Conservation (phyloP, 768 basidiomycete genomes). For the Chalciporus piperatus region DNA sequence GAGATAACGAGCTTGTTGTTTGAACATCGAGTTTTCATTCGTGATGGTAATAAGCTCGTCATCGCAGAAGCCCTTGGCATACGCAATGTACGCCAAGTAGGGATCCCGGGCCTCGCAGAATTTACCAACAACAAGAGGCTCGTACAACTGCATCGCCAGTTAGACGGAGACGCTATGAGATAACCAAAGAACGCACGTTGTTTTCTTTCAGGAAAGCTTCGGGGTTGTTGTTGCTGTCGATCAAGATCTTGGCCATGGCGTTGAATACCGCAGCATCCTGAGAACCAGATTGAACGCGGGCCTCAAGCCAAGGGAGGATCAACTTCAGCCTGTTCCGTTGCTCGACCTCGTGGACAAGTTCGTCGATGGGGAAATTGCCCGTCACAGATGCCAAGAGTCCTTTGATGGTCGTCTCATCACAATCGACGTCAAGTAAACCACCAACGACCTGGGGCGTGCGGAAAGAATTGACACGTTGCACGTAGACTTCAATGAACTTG, state of each 20-base stretch:
- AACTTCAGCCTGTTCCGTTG: slow-evolving; percentile 93
- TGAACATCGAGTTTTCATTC: slow-evolving; percentile 99
- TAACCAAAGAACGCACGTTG: slow-evolving; percentile 58
- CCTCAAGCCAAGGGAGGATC: slow-evolving; percentile 96
- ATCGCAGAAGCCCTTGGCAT: slow-evolving; percentile 98
- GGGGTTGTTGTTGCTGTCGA: slow-evolving; percentile 98
- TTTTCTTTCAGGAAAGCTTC: slow-evolving; percentile 98
- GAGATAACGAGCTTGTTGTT: slow-evolving; percentile 97
- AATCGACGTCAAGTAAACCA: slow-evolving; percentile 95
- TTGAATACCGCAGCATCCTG: slow-evolving; percentile 95
- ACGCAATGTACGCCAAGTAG: slow-evolving; percentile 97
- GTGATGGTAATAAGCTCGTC: slow-evolving; percentile 96
- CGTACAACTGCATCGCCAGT: slow-evolving; percentile 67
- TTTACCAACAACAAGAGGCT: slow-evolving; percentile 95
- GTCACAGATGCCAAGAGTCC: slow-evolving; percentile 89
- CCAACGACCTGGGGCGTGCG: slow-evolving; percentile 97
- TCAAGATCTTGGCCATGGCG: slow-evolving; percentile 96
- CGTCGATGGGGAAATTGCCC: slow-evolving; percentile 96
- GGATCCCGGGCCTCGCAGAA: slow-evolving; percentile 99
- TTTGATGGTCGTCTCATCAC: slow-evolving; percentile 96
- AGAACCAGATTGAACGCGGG: slow-evolving; percentile 88
- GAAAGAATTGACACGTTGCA: slow-evolving; percentile 95
- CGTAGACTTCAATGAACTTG: slow-evolving; percentile 99
- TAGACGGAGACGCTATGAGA: not conserved
- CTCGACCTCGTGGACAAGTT: slow-evolving; percentile 96